A percentile compares a stretch with the other conserved stretches of the same genome.
These are phyloP conservation scores for Diaporthe sp. DNA, from an alignment of 2,329 filamentous ascomycete species.

Conservation along the genomic window DNA sequence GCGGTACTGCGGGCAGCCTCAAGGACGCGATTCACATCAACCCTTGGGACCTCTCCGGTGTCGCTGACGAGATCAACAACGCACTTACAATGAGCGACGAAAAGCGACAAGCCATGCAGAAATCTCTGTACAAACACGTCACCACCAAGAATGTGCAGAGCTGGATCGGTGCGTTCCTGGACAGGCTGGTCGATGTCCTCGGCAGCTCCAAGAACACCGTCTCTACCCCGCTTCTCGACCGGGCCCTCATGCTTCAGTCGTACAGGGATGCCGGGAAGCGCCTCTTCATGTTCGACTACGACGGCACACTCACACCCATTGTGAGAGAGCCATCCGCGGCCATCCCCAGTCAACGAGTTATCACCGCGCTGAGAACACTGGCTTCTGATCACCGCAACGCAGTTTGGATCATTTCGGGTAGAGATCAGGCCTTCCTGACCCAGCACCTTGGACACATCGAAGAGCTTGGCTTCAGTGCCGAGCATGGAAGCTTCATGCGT, in stretches of 20 bases:
- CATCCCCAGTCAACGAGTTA: slow-evolving; percentile 86
- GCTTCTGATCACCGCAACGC: slow-evolving; percentile 84
- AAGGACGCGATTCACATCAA: slow-evolving; percentile 94
- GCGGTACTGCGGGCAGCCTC: slow-evolving; percentile 89
- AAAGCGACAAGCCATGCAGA: slow-evolving; percentile 77
- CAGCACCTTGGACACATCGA: slow-evolving; percentile 93
- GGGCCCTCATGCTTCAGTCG: slow-evolving; percentile 75
- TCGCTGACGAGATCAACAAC: slow-evolving; percentile 84
- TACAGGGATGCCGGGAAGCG: slow-evolving; percentile 83
- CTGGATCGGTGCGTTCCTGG: slow-evolving; percentile 86
- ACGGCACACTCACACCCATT: slow-evolving; percentile 95
- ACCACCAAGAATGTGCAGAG: slow-evolving; percentile 86
- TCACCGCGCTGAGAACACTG: slow-evolving; percentile 82
- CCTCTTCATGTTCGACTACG: slow-evolving; percentile 99
- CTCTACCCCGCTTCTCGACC: slow-evolving; percentile 86
- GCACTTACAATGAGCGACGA: slow-evolving; percentile 82
- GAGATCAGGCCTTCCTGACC: slow-evolving; percentile 91
- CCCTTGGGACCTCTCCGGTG: slow-evolving; percentile 90
- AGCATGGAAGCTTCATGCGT: slow-evolving; percentile 96
- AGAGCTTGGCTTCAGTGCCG: slow-evolving; percentile 92
- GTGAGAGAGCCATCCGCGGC: slow-evolving; percentile 92
- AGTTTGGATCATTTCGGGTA: slow-evolving; percentile 98
- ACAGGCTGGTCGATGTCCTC: slow-evolving; percentile 83
- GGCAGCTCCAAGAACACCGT: slow-evolving; percentile 80
- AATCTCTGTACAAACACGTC: slow-evolving; percentile 84